phyloP scores from a whole-genome alignment of 495 filamentous ascomycete species.

The Venustampulla echinocandica region DNA sequence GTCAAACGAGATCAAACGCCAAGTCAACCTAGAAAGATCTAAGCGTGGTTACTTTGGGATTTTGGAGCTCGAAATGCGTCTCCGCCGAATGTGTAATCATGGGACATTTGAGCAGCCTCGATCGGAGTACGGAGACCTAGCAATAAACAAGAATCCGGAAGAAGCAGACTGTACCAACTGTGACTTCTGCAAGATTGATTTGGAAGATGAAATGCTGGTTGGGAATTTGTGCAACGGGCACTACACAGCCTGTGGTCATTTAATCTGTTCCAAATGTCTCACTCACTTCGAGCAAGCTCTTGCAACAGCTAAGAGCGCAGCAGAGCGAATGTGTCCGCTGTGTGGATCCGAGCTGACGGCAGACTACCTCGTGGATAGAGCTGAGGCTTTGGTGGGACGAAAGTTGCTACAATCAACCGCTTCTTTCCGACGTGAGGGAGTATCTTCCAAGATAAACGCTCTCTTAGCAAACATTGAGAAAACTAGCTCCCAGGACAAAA shows the following conservation, averaged over 20 bases:
- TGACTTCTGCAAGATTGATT: neutral
- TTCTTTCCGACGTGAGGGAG: conserved; percentile 7
- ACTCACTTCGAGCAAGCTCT: conserved; percentile 12
- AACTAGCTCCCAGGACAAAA: conserved; percentile 24
- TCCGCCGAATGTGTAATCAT: conserved; percentile 40
- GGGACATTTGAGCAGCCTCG: conserved; percentile 34
- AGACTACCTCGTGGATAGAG: neutral
- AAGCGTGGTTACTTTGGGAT: conserved; percentile 24
- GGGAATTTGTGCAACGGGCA: conserved; percentile 4
- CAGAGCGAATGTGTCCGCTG: neutral
- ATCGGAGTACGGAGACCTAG: conserved; percentile 1
- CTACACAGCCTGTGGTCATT: conserved; percentile 26
- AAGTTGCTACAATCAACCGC: neutral
- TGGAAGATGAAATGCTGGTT: neutral
- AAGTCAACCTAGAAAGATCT: neutral
- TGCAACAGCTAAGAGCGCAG: neutral
- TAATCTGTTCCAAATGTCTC: conserved; percentile 26
- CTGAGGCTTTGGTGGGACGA: neutral
- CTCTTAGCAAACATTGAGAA: conserved; percentile 28
- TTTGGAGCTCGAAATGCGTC: conserved; percentile 34
- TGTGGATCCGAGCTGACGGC: neutral
- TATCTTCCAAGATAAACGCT: conserved; percentile 30
- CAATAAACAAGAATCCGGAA: conserved; percentile 5
- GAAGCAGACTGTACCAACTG: conserved; percentile 10
- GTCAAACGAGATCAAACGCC: neutral